Percentiles rank a stretch among this genome's conserved stretches.
These are phyloP conservation scores for Quercus phellos DNA, from an alignment of 331 rosid species.

Conservation along the genomic window DNA sequence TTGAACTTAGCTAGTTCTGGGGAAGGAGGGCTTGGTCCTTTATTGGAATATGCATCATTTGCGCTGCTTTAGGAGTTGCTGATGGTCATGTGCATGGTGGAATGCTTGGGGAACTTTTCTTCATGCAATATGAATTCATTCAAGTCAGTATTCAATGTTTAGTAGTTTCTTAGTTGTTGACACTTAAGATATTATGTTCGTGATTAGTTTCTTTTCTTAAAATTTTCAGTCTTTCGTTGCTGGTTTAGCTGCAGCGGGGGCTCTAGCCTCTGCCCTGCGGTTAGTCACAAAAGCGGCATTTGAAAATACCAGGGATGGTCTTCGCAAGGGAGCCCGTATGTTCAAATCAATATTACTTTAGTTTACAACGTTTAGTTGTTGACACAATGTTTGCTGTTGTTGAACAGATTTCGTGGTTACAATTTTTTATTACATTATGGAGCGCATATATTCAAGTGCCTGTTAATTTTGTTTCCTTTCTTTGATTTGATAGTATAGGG, in stretches of 20 bases:
- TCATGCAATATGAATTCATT: conserved; percentile 64
- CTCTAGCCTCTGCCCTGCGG: conserved; percentile 65
- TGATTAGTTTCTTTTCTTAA: conserved; percentile 11
- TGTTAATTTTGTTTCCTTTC: neutral
- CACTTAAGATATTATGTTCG: neutral
- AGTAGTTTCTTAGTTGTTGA: neutral
- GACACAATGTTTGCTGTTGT: too few species aligned
- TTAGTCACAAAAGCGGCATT: conserved; percentile 81
- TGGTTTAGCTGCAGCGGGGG: conserved; percentile 81
- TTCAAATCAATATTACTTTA: conserved; percentile 10
- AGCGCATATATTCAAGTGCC: neutral
- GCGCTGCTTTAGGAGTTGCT: conserved; percentile 79
- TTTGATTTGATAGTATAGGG: neutral
- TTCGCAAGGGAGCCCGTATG: conserved; percentile 84
- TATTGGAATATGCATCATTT: conserved; percentile 57
- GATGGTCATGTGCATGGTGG: conserved; percentile 88
- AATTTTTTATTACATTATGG: neutral
- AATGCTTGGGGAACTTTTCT: conserved; percentile 87
- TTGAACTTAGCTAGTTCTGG: conserved; percentile 87
- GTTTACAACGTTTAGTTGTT: neutral
- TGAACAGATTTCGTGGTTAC: neutral
- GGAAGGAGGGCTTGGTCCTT: conserved; percentile 76
- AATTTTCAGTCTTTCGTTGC: conserved; percentile 70
- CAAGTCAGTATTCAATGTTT: conserved; percentile 47
- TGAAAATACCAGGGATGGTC: conserved; percentile 65